Evolutionary conservation across 2,329 filamentous ascomycete genomes (phyloP).

Genomic region (Fusarium continuum): DNA sequence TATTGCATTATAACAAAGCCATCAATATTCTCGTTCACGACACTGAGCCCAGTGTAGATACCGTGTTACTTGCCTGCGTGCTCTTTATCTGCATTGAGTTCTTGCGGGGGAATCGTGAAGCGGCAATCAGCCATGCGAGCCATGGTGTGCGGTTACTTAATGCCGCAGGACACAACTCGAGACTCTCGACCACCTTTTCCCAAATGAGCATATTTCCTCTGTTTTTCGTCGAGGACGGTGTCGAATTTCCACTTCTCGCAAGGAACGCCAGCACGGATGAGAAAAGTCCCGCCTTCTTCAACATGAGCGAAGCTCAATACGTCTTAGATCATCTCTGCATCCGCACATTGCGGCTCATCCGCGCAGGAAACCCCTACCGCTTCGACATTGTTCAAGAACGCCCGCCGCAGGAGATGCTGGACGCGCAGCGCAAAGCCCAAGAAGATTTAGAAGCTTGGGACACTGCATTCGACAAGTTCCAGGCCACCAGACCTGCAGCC

Average conservation of each 20-base stretch:
- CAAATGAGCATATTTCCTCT: constrained; percentile 52
- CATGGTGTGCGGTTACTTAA: constrained; percentile 53
- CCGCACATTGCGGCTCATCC: constrained; percentile 45
- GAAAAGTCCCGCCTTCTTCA: constrained; percentile 12
- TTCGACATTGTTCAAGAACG: constrained; percentile 14
- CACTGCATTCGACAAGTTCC: constrained; percentile 37
- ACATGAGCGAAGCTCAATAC: constrained; percentile 42
- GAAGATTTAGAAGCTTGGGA: constrained; percentile 45
- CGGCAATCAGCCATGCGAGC: constrained; percentile 50
- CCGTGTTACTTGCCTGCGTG: constrained; percentile 52
- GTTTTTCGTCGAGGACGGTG: constrained; percentile 46
- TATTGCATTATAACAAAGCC: constrained; percentile 54
- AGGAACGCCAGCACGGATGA: not conserved
- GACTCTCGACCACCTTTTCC: constrained; percentile 50
- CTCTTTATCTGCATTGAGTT: constrained; percentile 57
- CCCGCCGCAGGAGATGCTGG: constrained; percentile 25
- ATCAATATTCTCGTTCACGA: constrained; percentile 47
- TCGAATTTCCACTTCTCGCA: constrained; percentile 10
- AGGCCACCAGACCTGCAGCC: not conserved
- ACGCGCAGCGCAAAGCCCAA: constrained; percentile 37
- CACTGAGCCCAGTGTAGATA: constrained; percentile 39
- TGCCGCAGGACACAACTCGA: constrained; percentile 32
- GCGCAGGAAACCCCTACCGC: constrained; percentile 43
- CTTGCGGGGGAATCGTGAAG: constrained; percentile 49
- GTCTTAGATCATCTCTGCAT: constrained; percentile 44